Evolutionary conservation across 805 yeast genomes (phyloP).

Genomic region (Saccharomycopsis synnaedendra): DNA sequence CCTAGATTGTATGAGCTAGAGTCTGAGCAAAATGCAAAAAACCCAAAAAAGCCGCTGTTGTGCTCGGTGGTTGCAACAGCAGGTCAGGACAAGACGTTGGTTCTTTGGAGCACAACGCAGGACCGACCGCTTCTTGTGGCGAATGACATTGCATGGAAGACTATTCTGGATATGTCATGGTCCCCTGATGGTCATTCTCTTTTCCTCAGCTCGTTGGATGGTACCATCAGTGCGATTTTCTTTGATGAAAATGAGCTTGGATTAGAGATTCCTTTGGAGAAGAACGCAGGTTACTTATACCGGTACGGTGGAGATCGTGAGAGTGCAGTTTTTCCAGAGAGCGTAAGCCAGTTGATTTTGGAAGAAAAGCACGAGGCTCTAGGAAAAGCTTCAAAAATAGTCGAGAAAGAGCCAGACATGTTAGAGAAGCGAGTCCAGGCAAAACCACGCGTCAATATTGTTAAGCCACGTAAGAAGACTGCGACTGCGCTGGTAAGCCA

Average conservation of each 20-base stretch:
- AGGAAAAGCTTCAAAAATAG: conserved; percentile 25
- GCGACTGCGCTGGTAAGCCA: conserved; percentile 21
- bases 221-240: conserved; percentile 55
- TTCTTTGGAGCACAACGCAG: conserved; percentile 74
- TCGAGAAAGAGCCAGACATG: not conserved
- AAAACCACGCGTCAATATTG: conserved; percentile 8
- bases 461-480: conserved; percentile 16
- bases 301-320: conserved; percentile 86
- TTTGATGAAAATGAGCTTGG: conserved; percentile 64
- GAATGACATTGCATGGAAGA: conserved; percentile 58
- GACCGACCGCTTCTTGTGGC: conserved; percentile 76
- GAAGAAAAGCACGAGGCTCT: conserved; percentile 34
- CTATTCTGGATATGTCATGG: conserved; percentile 89
- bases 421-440: not conserved
- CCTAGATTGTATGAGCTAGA: conserved; percentile 49
- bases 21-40: conserved; percentile 21
- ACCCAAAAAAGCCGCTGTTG: conserved; percentile 24
- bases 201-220: conserved; percentile 77
- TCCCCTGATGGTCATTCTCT: conserved; percentile 64
- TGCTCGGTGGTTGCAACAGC: conserved; percentile 86
- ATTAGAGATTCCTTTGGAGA: conserved; percentile 46
- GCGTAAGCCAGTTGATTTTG: conserved; percentile 61
- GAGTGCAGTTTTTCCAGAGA: conserved; percentile 75
- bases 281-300: conserved; percentile 57
- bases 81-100: conserved; percentile 85